Base-by-base conservation (phyloP, 2,329 filamentous ascomycete genomes). In the Huntiella omanensis region DNA sequence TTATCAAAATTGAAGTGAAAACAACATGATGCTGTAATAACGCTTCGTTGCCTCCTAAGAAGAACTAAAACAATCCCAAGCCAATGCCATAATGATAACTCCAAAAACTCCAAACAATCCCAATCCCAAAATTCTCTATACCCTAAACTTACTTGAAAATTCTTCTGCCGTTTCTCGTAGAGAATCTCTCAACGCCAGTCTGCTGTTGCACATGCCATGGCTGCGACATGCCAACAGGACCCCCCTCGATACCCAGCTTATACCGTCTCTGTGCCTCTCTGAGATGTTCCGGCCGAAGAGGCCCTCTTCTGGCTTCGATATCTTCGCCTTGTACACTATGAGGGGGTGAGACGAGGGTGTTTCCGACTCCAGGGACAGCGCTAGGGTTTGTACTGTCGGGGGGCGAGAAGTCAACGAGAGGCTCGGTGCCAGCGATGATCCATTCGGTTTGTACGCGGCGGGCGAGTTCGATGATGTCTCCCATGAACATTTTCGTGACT, bases 401-500 rank as follows among this genome's bases (percentile, higher is more conserved):
- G 5, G 61, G 63, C 1, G 68, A 63, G 2, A 71, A 55, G 6
- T 73, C 72, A 7, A 65, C 67, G 53, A 78, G 74, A 47, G 67
- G 66, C 58, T 78, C 75, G 49, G 66, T 69, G 11, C 63, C 60
- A 4, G 70, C 68, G 1, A 67, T 64, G 32, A 79, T 65, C 80
- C 79, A 84, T 60, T 87, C 79, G 49, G 69, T 68, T 56, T 86
- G 82, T 8, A 86, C 71, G 38, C 72, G 69, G 44, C 80, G 70
- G 7, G 83, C 81, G 42, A 69, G 65, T 58, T 85, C 81, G 51
- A 87, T 79, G 41, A 88, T 68, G 51, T 85, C 78, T 45, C 80
- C 82, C 3, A 82, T 72, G 57, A 83, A 86, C 50, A 83, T 69
- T 60, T 88, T 88, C 41, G 79, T 76, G 15, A 83, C 80, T 0